Evolutionary conservation across 129 eudicot genomes (phyloP).

Genomic region (Flaveria trinervia): DNA sequence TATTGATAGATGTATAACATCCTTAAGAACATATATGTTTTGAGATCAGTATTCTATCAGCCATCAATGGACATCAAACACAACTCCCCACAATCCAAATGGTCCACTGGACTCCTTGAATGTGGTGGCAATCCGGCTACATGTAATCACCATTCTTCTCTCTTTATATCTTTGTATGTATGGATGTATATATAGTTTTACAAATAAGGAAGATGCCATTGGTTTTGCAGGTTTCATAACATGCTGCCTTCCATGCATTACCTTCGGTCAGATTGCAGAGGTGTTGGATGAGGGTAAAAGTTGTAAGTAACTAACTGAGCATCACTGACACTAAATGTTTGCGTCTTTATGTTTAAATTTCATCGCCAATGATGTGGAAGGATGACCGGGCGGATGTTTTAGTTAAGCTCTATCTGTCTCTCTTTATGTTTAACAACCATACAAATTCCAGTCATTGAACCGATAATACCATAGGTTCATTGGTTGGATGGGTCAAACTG

Average conservation of each 20-base stretch:
- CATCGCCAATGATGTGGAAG: no score
- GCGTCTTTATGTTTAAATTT: no score
- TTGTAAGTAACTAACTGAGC: constrained; percentile 37
- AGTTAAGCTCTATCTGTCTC: no score
- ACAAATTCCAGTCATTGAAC: no score
- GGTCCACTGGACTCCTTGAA: constrained; percentile 23
- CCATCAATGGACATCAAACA: constrained; percentile 16
- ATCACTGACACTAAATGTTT: no score
- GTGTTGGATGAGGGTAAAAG: constrained; percentile 47
- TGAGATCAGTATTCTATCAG: neutral
- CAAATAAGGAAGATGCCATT: neutral
- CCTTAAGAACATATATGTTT: neutral
- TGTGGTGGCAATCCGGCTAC: constrained; percentile 20
- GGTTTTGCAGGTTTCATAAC: constrained; percentile 49
- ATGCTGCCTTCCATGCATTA: constrained; percentile 52
- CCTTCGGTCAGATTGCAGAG: constrained; percentile 53
- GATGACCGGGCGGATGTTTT: no score
- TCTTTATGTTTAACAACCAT: no score
- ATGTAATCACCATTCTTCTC: constrained; percentile 9
- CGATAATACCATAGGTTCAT: no score
- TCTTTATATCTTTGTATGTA: no score
- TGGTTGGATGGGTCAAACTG: no score
- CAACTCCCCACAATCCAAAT: constrained; percentile 7
- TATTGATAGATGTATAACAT: neutral
- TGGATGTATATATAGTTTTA: neutral